Evolutionary conservation across 2,329 filamentous ascomycete genomes (phyloP).

Genomic region (Laburnicola sp.): DNA sequence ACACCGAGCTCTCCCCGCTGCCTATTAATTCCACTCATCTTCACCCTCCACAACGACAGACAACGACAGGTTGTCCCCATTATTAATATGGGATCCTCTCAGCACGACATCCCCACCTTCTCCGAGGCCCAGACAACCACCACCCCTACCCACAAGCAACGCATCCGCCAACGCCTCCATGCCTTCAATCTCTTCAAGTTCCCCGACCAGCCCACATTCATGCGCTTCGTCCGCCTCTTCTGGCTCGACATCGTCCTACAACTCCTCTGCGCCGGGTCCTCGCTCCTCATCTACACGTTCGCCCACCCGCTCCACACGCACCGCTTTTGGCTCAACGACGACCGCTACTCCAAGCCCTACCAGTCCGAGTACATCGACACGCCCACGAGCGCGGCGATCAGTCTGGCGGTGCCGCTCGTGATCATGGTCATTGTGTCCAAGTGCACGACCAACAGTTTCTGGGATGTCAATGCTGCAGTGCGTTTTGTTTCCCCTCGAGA

Average conservation of each 20-base stretch:
- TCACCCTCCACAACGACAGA: too few relatives aligned
- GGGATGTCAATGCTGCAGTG: conserved; percentile 62
- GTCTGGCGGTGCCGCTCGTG: conserved; percentile 63
- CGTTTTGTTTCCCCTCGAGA: too few relatives aligned
- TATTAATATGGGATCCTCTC: too few relatives aligned
- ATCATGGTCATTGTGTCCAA: conserved; percentile 65
- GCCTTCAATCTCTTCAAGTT: conserved; percentile 13
- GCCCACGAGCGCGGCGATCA: conserved; percentile 65
- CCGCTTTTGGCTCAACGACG: conserved; percentile 53
- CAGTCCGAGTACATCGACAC: conserved; percentile 71
- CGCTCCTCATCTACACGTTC: conserved; percentile 36
- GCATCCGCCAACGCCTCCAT: background rate
- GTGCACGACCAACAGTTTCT: conserved; percentile 55
- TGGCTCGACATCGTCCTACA: conserved; percentile 68
- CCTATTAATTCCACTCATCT: too few relatives aligned
- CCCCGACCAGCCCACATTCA: conserved; percentile 17
- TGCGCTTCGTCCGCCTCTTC: conserved; percentile 14
- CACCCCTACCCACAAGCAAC: too few relatives aligned
- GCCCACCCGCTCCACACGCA: conserved; percentile 61
- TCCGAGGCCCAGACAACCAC: too few relatives aligned
- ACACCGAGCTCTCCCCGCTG: too few relatives aligned
- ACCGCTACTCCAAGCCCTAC: conserved; percentile 53
- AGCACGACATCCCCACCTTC: too few relatives aligned
- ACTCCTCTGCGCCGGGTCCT: conserved; percentile 61
- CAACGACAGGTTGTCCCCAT: too few relatives aligned